phyloP scores from a whole-genome alignment of 495 filamentous ascomycete species.

The Talaromyces wortmannii region DNA sequence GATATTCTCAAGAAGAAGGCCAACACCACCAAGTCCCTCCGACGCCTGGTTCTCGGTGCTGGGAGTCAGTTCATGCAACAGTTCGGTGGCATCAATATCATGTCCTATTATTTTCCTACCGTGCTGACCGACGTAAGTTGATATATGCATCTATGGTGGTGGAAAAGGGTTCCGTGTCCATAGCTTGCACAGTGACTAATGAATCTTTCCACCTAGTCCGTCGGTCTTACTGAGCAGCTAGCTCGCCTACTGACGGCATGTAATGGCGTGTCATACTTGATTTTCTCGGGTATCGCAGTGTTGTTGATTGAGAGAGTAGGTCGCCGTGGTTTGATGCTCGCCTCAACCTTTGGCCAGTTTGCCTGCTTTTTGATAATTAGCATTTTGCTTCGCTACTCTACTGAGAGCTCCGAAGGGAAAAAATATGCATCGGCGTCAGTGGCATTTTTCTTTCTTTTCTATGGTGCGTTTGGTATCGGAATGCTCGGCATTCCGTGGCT shows the following conservation, averaged over 20 bases:
- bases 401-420: constrained; percentile 18
- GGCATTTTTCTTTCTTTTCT: constrained; percentile 48
- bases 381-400: constrained; percentile 38
- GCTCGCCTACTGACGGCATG: constrained; percentile 44
- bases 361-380: constrained; percentile 51
- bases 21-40: constrained; percentile 35
- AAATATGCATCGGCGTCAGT: constrained; percentile 35
- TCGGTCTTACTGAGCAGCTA: constrained; percentile 37
- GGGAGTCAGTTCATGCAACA: constrained; percentile 50
- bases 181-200: too few relatives aligned
- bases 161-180: too few relatives aligned
- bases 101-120: constrained; percentile 39
- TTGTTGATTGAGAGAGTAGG: constrained; percentile 43
- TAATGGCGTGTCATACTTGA: constrained; percentile 42
- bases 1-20: constrained; percentile 35
- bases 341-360: constrained; percentile 38
- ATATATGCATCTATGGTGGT: too few relatives aligned
- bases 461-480: constrained; percentile 45
- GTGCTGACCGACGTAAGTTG: constrained; percentile 43
- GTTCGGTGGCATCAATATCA: constrained; percentile 41
- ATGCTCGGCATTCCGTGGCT: constrained; percentile 53
- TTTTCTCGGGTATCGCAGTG: constrained; percentile 39
- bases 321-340: constrained; percentile 44
- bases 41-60: constrained; percentile 41
- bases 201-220: too few relatives aligned